phyloP scores from a whole-genome alignment of 2,329 filamentous ascomycete genomes.

The Pseudocercospora eumusae region DNA sequence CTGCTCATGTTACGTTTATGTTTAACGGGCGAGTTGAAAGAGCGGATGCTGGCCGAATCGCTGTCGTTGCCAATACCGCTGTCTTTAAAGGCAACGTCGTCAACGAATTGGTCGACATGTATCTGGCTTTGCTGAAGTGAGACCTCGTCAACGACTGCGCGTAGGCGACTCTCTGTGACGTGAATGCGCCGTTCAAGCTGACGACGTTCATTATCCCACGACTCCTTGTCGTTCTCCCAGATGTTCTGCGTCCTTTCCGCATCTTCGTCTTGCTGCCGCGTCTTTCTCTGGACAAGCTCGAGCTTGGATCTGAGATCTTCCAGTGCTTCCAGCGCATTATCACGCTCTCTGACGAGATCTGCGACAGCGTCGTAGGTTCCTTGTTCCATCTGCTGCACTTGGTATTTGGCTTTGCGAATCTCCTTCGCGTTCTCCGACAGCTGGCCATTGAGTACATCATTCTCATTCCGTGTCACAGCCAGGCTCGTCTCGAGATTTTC shows the following conservation, averaged over 20 bases:
- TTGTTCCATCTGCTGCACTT: constrained; percentile 82
- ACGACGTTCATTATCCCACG: constrained; percentile 81
- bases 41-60: constrained; percentile 72
- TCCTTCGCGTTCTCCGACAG: constrained; percentile 70
- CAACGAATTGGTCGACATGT: constrained; percentile 47
- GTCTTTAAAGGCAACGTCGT: constrained; percentile 63
- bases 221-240: constrained; percentile 81
- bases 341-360: constrained; percentile 80
- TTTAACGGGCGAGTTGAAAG: constrained; percentile 26
- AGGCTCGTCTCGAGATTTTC: constrained; percentile 78
- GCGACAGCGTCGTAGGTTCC: constrained; percentile 83
- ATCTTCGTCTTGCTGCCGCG: constrained; percentile 79
- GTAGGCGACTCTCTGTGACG: constrained; percentile 83
- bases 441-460: constrained; percentile 67
- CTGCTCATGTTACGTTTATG: constrained; percentile 42
- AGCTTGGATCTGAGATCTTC: constrained; percentile 74
- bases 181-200: constrained; percentile 82
- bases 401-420: constrained; percentile 75
- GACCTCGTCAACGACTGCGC: constrained; percentile 82
- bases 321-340: constrained; percentile 73
- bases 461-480: constrained; percentile 70
- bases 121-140: constrained; percentile 62
- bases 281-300: constrained; percentile 74
- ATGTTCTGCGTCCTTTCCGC: constrained; percentile 73
- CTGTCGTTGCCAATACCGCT: constrained; percentile 57